Conservation (phyloP, 306 rosid genomes). For the Dalbergia cultrata region DNA sequence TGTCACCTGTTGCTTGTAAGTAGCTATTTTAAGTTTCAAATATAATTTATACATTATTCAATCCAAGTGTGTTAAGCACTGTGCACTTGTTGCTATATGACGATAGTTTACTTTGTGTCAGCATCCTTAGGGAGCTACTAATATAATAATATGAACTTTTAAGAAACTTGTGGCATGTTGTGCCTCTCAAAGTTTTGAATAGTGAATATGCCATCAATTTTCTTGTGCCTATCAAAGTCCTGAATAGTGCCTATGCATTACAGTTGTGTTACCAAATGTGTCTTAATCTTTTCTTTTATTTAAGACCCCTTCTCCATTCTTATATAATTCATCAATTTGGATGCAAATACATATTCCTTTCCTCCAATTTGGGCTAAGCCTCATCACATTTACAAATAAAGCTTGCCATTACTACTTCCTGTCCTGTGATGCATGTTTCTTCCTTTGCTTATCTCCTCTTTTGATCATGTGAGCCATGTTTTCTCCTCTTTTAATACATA, state of each 20-base stretch:
- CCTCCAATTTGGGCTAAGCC: slow-evolving; percentile 56
- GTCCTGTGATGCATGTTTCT: slow-evolving; percentile 37
- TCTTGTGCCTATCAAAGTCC: background rate
- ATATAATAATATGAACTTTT: background rate
- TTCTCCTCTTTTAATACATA: slow-evolving; percentile 44
- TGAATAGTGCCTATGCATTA: background rate
- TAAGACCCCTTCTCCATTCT: slow-evolving; percentile 41
- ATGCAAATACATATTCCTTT: slow-evolving; percentile 49
- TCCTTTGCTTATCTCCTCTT: slow-evolving; percentile 11
- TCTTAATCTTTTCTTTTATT: slow-evolving; percentile 15
- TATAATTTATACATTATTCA: slow-evolving; percentile 9
- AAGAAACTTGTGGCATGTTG: slow-evolving; percentile 1
- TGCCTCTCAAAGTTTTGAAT: background rate
- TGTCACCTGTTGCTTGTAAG: slow-evolving; percentile 31
- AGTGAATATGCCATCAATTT: background rate
- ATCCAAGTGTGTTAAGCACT: slow-evolving; percentile 28
- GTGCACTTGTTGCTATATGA: slow-evolving; percentile 6
- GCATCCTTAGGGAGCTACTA: slow-evolving; percentile 14
- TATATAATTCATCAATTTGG: slow-evolving; percentile 27
- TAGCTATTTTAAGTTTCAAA: background rate
- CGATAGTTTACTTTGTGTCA: background rate
- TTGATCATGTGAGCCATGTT: slow-evolving; percentile 49
- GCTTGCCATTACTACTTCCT: slow-evolving; percentile 35
- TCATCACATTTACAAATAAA: slow-evolving; percentile 54
- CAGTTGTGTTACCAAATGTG: background rate